Conservation (phyloP, 768 basidiomycete species). For the Hericium erinaceus region DNA sequence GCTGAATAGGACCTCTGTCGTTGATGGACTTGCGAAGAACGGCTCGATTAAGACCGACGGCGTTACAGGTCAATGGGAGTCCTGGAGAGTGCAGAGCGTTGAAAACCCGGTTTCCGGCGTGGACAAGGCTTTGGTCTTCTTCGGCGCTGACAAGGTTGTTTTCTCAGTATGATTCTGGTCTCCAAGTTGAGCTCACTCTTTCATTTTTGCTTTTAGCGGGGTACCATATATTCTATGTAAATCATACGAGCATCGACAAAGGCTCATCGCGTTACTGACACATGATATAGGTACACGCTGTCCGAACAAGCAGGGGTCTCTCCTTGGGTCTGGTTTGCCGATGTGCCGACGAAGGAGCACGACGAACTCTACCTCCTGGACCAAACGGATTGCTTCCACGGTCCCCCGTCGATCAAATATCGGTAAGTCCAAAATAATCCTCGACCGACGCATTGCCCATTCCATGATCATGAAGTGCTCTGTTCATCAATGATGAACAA, state of each 20-base stretch:
- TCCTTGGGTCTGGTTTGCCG: not conserved
- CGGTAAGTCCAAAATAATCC: not conserved
- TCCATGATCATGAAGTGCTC: not conserved
- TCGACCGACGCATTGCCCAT: not conserved
- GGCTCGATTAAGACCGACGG: not conserved
- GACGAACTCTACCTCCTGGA: not conserved
- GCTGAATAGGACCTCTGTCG: not conserved
- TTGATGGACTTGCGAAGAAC: not conserved
- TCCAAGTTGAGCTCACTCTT: too few species aligned
- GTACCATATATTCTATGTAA: not conserved
- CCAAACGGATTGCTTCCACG: not conserved
- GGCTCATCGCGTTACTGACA: not conserved
- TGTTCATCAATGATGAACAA: not conserved
- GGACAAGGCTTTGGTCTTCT: not conserved
- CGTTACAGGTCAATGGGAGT: not conserved
- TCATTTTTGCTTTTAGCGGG: not conserved
- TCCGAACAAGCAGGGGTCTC: not conserved
- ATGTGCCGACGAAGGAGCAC: not conserved
- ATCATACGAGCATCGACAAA: not conserved
- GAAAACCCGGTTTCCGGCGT: not conserved
- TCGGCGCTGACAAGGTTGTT: not conserved
- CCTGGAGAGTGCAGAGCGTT: not conserved
- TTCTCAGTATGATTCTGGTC: not conserved
- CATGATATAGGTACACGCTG: not conserved
- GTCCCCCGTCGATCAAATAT: not conserved